phyloP scores from a whole-genome alignment of 1,284 basidiomycete genomes.

The Trichosporon sp. region DNA sequence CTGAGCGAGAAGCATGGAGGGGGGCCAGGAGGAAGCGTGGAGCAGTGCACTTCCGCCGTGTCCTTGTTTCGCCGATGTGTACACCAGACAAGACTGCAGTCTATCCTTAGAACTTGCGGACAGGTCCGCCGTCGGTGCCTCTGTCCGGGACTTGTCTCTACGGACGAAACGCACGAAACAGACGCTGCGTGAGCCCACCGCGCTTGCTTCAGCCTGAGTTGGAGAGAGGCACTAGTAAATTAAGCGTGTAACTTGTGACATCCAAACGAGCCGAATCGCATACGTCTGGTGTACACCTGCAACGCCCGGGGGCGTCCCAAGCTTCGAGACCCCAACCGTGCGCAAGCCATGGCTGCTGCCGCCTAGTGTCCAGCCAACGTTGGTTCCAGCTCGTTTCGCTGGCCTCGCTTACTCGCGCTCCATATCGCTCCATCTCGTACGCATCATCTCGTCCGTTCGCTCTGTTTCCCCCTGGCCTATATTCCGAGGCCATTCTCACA shows the following conservation, averaged over 20 bases:
- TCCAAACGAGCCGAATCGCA: neutral
- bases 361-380: neutral
- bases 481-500: neutral
- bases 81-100: neutral
- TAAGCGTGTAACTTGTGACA: conserved; percentile 1
- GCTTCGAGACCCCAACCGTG: neutral
- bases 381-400: too few species aligned
- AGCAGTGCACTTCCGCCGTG: conserved; percentile 3
- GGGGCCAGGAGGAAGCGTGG: neutral
- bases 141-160: neutral
- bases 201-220: too few species aligned
- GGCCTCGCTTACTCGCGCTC: neutral
- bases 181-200: neutral
- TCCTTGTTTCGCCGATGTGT: neutral
- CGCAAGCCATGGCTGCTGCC: neutral
- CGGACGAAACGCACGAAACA: neutral
- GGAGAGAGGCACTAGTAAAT: neutral
- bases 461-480: neutral
- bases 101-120: neutral
- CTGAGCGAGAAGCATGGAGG: neutral
- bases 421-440: neutral
- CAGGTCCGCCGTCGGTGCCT: neutral
- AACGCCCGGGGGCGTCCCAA: neutral
- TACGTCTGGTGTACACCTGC: too few species aligned
- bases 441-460: neutral